A percentile compares a stretch with the other conserved stretches of the same genome.
Evolutionary conservation across 805 yeast genomes (phyloP).

Genomic region (Candida gorgasii): DNA sequence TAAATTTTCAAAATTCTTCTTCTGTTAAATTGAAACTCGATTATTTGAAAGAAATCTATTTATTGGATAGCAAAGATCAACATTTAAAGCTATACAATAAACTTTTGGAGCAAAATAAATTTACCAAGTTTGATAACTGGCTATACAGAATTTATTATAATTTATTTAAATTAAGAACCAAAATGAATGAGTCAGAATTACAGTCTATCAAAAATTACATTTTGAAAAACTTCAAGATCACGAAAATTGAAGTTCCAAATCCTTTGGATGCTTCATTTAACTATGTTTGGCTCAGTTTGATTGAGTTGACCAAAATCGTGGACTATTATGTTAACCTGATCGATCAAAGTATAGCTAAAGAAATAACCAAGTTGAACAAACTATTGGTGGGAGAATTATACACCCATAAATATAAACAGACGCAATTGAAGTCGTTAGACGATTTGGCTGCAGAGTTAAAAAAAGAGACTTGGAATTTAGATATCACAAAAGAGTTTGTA

Average conservation of each 20-base stretch:
- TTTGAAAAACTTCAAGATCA: slow-evolving; percentile 31
- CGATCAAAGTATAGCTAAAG: slow-evolving; percentile 10
- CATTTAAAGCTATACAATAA: slow-evolving; percentile 28
- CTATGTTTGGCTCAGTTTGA: slow-evolving; percentile 14
- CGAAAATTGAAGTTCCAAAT: slow-evolving; percentile 23
- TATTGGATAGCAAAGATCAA: slow-evolving; percentile 24
- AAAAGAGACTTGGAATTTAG: slow-evolving; percentile 2
- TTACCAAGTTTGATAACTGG: slow-evolving; percentile 25
- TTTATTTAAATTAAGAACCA: slow-evolving; percentile 22
- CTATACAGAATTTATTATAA: slow-evolving; percentile 27
- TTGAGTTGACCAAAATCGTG: slow-evolving; percentile 16
- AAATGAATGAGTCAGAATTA: slow-evolving; percentile 20
- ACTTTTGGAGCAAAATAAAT: slow-evolving; percentile 17
- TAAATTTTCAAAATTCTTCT: slow-evolving; percentile 25
- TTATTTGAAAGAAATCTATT: slow-evolving; percentile 23
- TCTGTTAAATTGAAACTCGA: slow-evolving; percentile 22
- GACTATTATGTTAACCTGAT: slow-evolving; percentile 7
- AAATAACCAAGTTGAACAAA: slow-evolving; percentile 12
- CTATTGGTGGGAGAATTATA: slow-evolving; percentile 7
- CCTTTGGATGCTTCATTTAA: slow-evolving; percentile 1
- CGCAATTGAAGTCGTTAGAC: slow-evolving; percentile 16
- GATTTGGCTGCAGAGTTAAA: slow-evolving; percentile 7
- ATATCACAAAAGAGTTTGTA: slow-evolving; percentile 6
- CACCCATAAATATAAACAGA: slow-evolving; percentile 2
- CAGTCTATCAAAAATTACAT: slow-evolving; percentile 29